Percentiles rank a stretch among this genome's conserved stretches.
Evolutionary conservation across 2,329 filamentous ascomycete genomes (phyloP).

Genomic region (Pseudogymnoascus sp.): DNA sequence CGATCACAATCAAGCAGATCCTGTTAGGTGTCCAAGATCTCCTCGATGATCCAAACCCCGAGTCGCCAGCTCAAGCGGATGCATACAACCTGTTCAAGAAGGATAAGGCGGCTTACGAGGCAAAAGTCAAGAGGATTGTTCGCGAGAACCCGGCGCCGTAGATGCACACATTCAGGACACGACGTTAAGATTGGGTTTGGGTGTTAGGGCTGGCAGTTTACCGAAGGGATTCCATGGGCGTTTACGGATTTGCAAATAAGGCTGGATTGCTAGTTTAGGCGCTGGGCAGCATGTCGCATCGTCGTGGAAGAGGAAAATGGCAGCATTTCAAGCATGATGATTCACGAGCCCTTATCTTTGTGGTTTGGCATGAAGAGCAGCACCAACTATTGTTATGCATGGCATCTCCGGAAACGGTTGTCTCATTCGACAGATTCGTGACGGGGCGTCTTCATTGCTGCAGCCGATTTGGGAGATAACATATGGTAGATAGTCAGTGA

Average conservation of each 20-base stretch:
- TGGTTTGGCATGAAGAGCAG: not conserved
- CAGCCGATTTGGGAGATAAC: not conserved
- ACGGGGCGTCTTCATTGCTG: not conserved
- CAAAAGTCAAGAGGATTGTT: slow-evolving; percentile 76
- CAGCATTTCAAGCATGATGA: not conserved
- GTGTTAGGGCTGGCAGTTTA: not conserved
- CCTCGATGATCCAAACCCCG: slow-evolving; percentile 91
- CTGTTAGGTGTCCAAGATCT: slow-evolving; percentile 92
- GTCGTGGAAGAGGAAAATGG: not conserved
- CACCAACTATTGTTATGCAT: not conserved
- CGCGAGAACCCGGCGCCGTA: slow-evolving; percentile 77
- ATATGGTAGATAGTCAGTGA: not conserved
- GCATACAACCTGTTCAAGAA: slow-evolving; percentile 96
- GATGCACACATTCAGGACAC: slow-evolving; percentile 9
- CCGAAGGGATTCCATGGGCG: not conserved
- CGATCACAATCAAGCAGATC: slow-evolving; percentile 97
- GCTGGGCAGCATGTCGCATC: slow-evolving; percentile 3
- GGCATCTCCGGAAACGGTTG: not conserved
- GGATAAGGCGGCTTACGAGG: slow-evolving; percentile 79
- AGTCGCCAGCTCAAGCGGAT: slow-evolving; percentile 92
- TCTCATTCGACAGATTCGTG: not conserved
- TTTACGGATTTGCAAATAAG: slow-evolving; percentile 6
- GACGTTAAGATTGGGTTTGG: slow-evolving; percentile 3
- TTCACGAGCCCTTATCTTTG: not conserved
- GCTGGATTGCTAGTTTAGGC: slow-evolving; percentile 3